Base-by-base conservation (phyloP, 495 filamentous ascomycete species). In the Talaromyces borbonicus region DNA sequence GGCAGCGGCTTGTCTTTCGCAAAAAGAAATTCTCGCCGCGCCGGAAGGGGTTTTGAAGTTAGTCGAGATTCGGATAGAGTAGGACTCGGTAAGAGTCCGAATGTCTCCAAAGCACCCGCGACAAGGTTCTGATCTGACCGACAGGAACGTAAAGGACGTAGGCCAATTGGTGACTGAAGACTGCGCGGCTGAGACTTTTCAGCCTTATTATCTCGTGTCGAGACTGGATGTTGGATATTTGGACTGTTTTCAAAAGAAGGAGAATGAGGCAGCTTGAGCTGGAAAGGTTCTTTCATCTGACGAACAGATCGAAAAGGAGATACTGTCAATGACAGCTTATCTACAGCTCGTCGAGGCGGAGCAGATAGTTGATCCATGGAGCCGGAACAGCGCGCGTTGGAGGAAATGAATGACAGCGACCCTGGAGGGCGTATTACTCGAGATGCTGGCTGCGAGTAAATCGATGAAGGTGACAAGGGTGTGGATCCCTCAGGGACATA, bases 231-330 rank as follows among this genome's bases (percentile, higher is more conserved):
- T 14, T 29, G 27, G n/a, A 18, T 23, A 8, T 14, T 15, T 14
- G 22, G 43, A 40, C 26, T 31, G 20, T 27, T 25, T 29, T 51
- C 49, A 30, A 51, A 46, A 1, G 49, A 51, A 3, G 67, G 66
- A 5, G 66, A 69, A 2, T 50, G 47, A 7, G 66, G 66, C 12
- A 72, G 54, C 47, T 62, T 61, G 12, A 71, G 47, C 36, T 63
- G 66, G 37, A 72, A 68, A 6, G 67, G 67, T 41, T 70, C 60
- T 41, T 69, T 69, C 67, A 72, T 72, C 45, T 54, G 62, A 12
- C 65, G 56, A n/a, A 72, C 68, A 1, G 68, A 71, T 16, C 67
- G 67, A 42, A 69, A 69, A 0, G 67, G 68, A 19, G 67, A 71
- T 29, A 67, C 60, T 22, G 42, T 59, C 30, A 55, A 50, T 12